Conservation (phyloP, 306 rosid genomes). For the Rubus parviflorus region DNA sequence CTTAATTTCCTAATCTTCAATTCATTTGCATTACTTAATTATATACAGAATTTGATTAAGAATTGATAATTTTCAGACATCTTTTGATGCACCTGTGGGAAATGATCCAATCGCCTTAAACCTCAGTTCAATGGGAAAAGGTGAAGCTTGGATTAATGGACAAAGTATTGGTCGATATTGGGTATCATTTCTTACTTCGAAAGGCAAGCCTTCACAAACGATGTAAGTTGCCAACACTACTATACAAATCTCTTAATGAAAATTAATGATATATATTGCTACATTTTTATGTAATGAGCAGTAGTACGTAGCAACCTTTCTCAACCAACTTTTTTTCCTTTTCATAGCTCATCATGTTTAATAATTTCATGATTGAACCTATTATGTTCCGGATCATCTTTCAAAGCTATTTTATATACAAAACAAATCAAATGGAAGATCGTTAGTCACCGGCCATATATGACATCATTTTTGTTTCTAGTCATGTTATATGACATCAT, state of each 20-base stretch:
- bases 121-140: constrained; percentile 72
- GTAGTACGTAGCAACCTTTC: too few species aligned
- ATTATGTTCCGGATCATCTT: too few species aligned
- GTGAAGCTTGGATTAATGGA: constrained; percentile 67
- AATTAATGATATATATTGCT: too few species aligned
- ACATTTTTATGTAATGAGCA: too few species aligned
- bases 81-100: constrained; percentile 55
- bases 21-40: background rate
- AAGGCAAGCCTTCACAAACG: constrained; percentile 58
- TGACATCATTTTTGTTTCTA: too few species aligned
- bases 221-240: constrained; percentile 35
- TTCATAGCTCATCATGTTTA: too few species aligned
- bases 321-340: too few species aligned
- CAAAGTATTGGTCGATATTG: constrained; percentile 81
- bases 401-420: too few species aligned
- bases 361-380: background rate
- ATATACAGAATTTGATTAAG: background rate
- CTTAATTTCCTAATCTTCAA: background rate
- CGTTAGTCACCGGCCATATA: too few species aligned
- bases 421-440: too few species aligned
- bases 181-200: constrained; percentile 51
- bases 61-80: constrained; percentile 32
- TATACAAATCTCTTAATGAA: too few species aligned
- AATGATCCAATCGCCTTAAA: constrained; percentile 49
- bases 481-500: too few species aligned